phyloP scores from a whole-genome alignment of 2,329 filamentous ascomycete species.

The Mariannaea sp. region DNA sequence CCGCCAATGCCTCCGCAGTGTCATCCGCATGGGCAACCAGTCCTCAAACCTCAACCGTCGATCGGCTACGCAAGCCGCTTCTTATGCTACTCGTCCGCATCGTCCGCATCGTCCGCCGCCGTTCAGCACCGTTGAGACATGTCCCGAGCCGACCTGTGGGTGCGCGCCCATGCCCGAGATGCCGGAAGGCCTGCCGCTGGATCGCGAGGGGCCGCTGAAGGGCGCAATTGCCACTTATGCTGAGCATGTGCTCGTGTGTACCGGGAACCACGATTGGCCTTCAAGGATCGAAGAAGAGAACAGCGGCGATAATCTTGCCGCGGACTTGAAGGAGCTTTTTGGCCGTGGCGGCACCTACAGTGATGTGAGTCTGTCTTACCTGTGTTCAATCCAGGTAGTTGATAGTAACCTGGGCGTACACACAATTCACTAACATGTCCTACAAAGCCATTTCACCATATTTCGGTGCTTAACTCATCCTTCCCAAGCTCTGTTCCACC shows the following conservation, averaged over 20 bases:
- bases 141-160: slow-evolving; percentile 76
- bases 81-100: slow-evolving; percentile 5
- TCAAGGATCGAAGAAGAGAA: slow-evolving; percentile 85
- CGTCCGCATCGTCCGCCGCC: slow-evolving; percentile 35
- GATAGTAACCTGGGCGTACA: too few species aligned
- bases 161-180: slow-evolving; percentile 71
- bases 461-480: slow-evolving; percentile 77
- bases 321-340: slow-evolving; percentile 72
- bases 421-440: not conserved
- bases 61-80: not conserved
- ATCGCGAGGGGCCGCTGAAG: slow-evolving; percentile 70
- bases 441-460: slow-evolving; percentile 77
- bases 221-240: slow-evolving; percentile 79
- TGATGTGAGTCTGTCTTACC: slow-evolving; percentile 57
- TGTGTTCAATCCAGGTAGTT: too few species aligned
- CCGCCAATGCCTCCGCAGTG: slow-evolving; percentile 17
- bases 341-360: slow-evolving; percentile 68
- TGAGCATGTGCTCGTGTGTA: slow-evolving; percentile 84
- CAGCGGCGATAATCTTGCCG: slow-evolving; percentile 66
- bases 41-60: not conserved
- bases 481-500: slow-evolving; percentile 63
- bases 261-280: slow-evolving; percentile 78
- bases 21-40: not conserved
- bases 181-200: slow-evolving; percentile 73
- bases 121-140: slow-evolving; percentile 57